Conservation (phyloP, 2,329 filamentous ascomycete species). For the Alternaria consortialis region DNA sequence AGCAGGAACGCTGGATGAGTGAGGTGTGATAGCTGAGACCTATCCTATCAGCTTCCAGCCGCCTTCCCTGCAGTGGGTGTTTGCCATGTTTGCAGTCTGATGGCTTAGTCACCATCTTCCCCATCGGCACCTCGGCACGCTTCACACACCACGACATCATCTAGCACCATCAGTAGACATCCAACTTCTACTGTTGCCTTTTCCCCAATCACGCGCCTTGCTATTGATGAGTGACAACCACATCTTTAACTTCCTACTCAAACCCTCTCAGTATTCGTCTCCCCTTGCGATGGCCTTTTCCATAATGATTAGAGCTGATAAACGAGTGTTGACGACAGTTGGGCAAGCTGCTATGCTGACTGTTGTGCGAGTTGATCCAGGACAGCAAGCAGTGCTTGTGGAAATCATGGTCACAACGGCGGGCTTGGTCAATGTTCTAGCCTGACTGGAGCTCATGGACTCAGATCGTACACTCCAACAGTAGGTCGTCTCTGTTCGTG, state of each 20-base stretch:
- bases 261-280: background rate
- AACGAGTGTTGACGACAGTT: background rate
- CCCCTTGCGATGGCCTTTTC: background rate
- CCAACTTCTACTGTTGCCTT: too few relatives aligned
- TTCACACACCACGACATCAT: background rate
- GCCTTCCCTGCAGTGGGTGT: constrained; percentile 19
- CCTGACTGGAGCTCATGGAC: background rate
- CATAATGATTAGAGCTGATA: too few relatives aligned
- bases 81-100: constrained; percentile 18
- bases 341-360: background rate
- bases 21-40: constrained; percentile 23
- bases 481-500: background rate
- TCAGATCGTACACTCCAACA: background rate
- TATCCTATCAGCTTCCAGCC: constrained; percentile 9
- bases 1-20: constrained; percentile 23
- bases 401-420: background rate
- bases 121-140: background rate
- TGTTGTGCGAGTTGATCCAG: background rate
- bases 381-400: background rate
- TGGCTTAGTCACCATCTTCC: constrained; percentile 11
- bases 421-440: background rate
- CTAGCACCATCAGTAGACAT: too few relatives aligned
- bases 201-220: too few relatives aligned
- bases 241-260: background rate
- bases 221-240: background rate